Evolutionary conservation across 495 filamentous ascomycete species (phyloP).

Genomic region (Xylaria intraflava): DNA sequence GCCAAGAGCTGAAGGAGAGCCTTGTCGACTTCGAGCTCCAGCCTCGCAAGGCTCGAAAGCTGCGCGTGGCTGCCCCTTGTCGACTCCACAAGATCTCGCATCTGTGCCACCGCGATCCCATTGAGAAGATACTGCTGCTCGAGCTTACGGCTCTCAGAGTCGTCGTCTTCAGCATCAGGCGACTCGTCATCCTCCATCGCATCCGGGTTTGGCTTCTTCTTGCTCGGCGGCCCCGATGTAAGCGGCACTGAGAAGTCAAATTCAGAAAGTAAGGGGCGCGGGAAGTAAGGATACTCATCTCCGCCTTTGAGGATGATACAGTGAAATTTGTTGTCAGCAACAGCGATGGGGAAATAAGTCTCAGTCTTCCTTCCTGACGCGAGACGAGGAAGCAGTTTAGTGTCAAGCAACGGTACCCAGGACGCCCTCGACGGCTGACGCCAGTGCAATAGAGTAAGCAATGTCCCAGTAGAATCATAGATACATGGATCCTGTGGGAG

Average conservation of each 20-base stretch:
- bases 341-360: constrained; percentile 90
- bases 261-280: constrained; percentile 82
- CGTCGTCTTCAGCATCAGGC: constrained; percentile 28
- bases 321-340: constrained; percentile 87
- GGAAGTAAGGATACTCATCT: constrained; percentile 91
- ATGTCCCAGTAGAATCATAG: constrained; percentile 82
- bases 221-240: constrained; percentile 40
- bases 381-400: constrained; percentile 71
- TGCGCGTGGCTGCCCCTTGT: constrained; percentile 53
- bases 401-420: constrained; percentile 91
- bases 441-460: constrained; percentile 88
- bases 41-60: constrained; percentile 57
- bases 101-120: constrained; percentile 60
- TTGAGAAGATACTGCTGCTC: constrained; percentile 78
- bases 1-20: constrained; percentile 83
- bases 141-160: constrained; percentile 41
- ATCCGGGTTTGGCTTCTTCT: constrained; percentile 29
- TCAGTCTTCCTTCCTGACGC: constrained; percentile 79
- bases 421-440: constrained; percentile 72
- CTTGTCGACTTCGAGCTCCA: constrained; percentile 80
- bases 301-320: constrained; percentile 97
- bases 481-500: constrained; percentile 72
- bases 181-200: constrained; percentile 28
- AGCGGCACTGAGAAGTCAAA: constrained; percentile 88
- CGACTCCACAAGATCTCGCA: constrained; percentile 60